Evolutionary conservation across 257 asterid species (phyloP), one percentile per base, ranked within the genome.

Genomic region (Voacanga thouarsii): DNA sequence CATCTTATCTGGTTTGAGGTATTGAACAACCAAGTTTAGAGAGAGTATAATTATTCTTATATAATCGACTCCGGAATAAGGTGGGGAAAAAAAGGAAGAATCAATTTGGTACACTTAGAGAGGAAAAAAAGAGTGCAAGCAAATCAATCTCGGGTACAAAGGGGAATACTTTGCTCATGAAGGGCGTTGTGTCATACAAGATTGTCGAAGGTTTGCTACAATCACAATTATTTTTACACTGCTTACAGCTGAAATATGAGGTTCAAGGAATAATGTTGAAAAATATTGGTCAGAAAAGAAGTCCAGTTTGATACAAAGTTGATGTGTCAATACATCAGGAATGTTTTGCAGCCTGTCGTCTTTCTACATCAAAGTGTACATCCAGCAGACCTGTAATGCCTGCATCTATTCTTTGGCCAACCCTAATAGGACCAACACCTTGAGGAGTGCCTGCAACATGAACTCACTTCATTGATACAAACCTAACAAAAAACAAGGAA

Each of bases 391-490:
- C 99, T 1, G 97, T 93, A 77, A 95, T 89, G 74, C 99, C 99
- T 78, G 97, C 98, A 56, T 95, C 98, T 49, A 95, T 85, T 80
- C 82, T 89, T 83, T 95, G 97, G 43, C 99, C 99, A 60, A 88
- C 83, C 85, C 86, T 88, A 28, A 95, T 98, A 11, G 98, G 96
- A 75, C 98, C 97, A 63, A 89, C 97, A 39, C 98, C 98, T 86
- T 88, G 57, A 33, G 99, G 99, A 72, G 99, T 95, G 49, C 99
- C 99, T 95, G 90, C 87, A 83, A 28, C 51, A 61, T 77, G 61
- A 49, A 18, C 60, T 21, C 75, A 63, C 56, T 70, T 3, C 19
- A 30, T 26, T 15, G 6, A 12, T 19, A 41, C 30, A 8, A 41
- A 41, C 16, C 21, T 21, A 55, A 55, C 24, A 4, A 55, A 55